phyloP scores from a whole-genome alignment of 2,329 filamentous ascomycete species.

The Fusarium oligoseptatum region DNA sequence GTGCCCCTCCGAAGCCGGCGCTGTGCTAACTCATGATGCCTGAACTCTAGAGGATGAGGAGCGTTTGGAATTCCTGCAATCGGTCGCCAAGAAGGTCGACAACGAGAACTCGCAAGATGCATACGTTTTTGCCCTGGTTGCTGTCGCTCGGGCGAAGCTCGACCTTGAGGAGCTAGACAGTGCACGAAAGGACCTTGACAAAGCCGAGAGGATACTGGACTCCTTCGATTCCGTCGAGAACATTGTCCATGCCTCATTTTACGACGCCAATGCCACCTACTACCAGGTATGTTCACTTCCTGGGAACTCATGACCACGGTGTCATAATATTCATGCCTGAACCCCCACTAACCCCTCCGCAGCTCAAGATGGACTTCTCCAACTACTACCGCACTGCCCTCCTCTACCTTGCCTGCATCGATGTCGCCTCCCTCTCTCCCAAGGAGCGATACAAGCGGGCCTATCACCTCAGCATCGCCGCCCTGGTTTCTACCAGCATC shows the following conservation, averaged over 20 bases:
- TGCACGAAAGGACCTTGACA: constrained; percentile 87
- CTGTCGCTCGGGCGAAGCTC: constrained; percentile 89
- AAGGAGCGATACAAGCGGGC: constrained; percentile 85
- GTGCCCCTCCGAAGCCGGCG: constrained; percentile 19
- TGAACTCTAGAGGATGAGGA: constrained; percentile 80
- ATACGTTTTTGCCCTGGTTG: constrained; percentile 92
- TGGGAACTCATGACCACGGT: background rate
- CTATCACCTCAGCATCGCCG: constrained; percentile 92
- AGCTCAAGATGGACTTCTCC: constrained; percentile 88
- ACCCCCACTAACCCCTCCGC: constrained; percentile 53
- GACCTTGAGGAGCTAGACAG: constrained; percentile 83
- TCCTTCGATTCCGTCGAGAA: constrained; percentile 95
- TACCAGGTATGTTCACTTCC: constrained; percentile 73
- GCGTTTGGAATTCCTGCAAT: constrained; percentile 85
- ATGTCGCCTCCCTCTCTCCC: constrained; percentile 79
- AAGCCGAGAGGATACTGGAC: constrained; percentile 89
- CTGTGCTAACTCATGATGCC: constrained; percentile 24
- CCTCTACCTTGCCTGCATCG: constrained; percentile 96
- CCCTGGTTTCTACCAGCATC: constrained; percentile 92
- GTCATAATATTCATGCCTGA: background rate
- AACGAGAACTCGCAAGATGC: constrained; percentile 95
- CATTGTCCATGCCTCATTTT: constrained; percentile 95
- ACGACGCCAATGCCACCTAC: constrained; percentile 94
- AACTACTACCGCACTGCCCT: constrained; percentile 98
- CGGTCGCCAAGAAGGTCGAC: constrained; percentile 89